Percentiles rank a stretch among this genome's conserved stretches.
Conservation (phyloP, 805 yeast species). For the Tetrapisispora arboricola region DNA sequence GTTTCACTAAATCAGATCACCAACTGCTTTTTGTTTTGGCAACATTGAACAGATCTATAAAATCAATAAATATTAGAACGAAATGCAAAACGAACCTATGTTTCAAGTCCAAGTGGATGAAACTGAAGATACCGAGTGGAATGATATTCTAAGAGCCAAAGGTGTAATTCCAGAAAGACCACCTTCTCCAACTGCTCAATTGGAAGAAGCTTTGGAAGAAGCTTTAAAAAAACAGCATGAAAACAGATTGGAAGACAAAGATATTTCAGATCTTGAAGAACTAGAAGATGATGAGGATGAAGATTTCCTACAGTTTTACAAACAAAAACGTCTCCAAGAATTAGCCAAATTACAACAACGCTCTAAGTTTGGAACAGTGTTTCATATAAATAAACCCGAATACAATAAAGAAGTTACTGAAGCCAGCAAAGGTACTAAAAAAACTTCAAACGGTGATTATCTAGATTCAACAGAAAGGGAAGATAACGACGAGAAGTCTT, state of each 20-base stretch:
- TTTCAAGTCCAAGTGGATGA: slow-evolving; percentile 86
- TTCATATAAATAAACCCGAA: slow-evolving; percentile 77
- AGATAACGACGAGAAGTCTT: slow-evolving; percentile 5
- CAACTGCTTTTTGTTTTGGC: not conserved
- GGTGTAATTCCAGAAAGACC: slow-evolving; percentile 91
- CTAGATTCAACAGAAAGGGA: slow-evolving; percentile 1
- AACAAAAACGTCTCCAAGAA: slow-evolving; percentile 68
- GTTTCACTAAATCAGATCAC: not conserved
- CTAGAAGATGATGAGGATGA: slow-evolving; percentile 91
- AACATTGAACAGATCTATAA: not conserved
- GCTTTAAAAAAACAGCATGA: slow-evolving; percentile 74
- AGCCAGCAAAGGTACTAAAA: slow-evolving; percentile 42
- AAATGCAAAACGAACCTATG: slow-evolving; percentile 40
- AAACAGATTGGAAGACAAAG: slow-evolving; percentile 67
- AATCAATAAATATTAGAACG: not conserved
- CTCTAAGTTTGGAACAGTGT: slow-evolving; percentile 63
- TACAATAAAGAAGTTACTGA: slow-evolving; percentile 78
- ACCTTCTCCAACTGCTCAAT: slow-evolving; percentile 74
- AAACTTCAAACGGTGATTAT: not conserved
- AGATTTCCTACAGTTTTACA: slow-evolving; percentile 71
- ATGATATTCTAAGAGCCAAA: slow-evolving; percentile 80
- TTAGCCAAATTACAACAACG: slow-evolving; percentile 46
- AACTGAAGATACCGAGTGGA: slow-evolving; percentile 97
- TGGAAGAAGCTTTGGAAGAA: slow-evolving; percentile 81
- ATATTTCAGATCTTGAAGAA: slow-evolving; percentile 73